A percentile compares a stretch with the other conserved stretches of the same genome.
Evolutionary conservation across 1,284 basidiomycete species (phyloP).

Genomic region (Ustilago trichophora): DNA sequence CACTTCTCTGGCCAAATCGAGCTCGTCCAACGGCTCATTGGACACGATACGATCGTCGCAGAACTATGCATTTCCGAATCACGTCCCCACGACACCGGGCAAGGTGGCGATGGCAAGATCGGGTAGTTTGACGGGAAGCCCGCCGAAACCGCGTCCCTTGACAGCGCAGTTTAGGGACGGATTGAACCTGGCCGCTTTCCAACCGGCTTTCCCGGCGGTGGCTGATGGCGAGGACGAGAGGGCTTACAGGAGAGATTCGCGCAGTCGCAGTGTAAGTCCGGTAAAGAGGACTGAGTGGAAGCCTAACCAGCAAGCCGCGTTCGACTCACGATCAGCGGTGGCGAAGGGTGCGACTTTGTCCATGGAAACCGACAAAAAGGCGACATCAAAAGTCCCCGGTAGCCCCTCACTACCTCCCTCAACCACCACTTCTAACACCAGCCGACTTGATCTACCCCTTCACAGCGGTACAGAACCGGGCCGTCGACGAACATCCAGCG

Average conservation of each 20-base stretch:
- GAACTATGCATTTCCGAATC: slow-evolving; percentile 12
- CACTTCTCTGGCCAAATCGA: not conserved
- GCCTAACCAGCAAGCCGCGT: not conserved
- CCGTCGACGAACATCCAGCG: slow-evolving; percentile 11
- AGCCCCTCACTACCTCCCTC: slow-evolving; percentile 11
- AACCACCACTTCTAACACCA: not conserved
- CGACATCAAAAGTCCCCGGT: slow-evolving; percentile 24
- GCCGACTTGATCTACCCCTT: not conserved
- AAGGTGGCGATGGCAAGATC: slow-evolving; percentile 14
- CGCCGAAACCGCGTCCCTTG: slow-evolving; percentile 47
- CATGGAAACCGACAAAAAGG: too few species aligned
- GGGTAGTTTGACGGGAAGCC: slow-evolving; percentile 36
- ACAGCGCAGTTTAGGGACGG: slow-evolving; percentile 48
- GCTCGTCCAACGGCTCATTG: slow-evolving; percentile 2
- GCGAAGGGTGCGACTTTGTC: too few species aligned
- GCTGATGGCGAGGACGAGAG: slow-evolving; percentile 2
- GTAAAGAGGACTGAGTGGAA: slow-evolving; percentile 19
- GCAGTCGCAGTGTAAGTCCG: slow-evolving; percentile 50
- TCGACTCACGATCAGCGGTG: too few species aligned
- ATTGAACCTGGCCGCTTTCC: slow-evolving; percentile 51
- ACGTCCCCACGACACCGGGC: slow-evolving; percentile 11
- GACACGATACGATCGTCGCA: slow-evolving; percentile 3
- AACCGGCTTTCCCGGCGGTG: slow-evolving; percentile 22
- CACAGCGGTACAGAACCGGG: not conserved
- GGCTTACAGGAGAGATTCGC: slow-evolving; percentile 26